A percentile compares a stretch with the other conserved stretches of the same genome.
Evolutionary conservation across 2,329 filamentous ascomycete species (phyloP).

Genomic region (Pseudogymnoascus sp.): DNA sequence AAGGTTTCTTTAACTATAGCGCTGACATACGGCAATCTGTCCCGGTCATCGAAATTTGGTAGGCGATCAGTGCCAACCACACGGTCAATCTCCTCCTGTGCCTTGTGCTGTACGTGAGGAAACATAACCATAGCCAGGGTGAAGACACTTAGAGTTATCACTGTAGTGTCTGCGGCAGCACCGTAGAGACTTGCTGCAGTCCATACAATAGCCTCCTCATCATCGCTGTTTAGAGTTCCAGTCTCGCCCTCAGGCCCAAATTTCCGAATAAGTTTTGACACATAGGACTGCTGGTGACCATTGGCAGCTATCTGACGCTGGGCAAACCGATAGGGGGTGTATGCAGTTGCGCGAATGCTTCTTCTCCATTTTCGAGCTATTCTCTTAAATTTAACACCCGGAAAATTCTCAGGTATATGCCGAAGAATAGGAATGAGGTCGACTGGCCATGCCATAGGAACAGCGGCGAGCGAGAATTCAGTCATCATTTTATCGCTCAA

Average conservation of each 20-base stretch:
- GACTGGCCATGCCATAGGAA: conserved; percentile 15
- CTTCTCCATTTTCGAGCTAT: conserved; percentile 16
- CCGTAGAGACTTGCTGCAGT: conserved; percentile 13
- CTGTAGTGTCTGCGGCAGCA: conserved; percentile 18
- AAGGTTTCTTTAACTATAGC: conserved; percentile 42
- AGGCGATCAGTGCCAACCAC: conserved; percentile 43
- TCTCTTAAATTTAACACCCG: conserved; percentile 16
- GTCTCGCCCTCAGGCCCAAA: background rate
- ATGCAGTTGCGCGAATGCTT: conserved; percentile 13
- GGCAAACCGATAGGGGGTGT: conserved; percentile 16
- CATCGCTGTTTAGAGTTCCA: background rate
- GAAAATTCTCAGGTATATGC: conserved; percentile 17
- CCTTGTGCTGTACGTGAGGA: conserved; percentile 20
- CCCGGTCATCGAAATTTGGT: conserved; percentile 42
- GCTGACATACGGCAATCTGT: conserved; percentile 39
- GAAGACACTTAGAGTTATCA: conserved; percentile 16
- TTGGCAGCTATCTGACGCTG: conserved; percentile 13
- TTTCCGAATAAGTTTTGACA: conserved; percentile 17
- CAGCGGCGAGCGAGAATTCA: conserved; percentile 18
- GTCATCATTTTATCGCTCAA: conserved; percentile 18
- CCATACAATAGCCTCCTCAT: conserved; percentile 18
- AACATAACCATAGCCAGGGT: conserved; percentile 17
- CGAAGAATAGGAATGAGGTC: conserved; percentile 16
- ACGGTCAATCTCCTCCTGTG: conserved; percentile 40
- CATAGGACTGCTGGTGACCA: conserved; percentile 13